Evolutionary conservation across 768 basidiomycete species (phyloP).

Genomic region (Mycena rosella): DNA sequence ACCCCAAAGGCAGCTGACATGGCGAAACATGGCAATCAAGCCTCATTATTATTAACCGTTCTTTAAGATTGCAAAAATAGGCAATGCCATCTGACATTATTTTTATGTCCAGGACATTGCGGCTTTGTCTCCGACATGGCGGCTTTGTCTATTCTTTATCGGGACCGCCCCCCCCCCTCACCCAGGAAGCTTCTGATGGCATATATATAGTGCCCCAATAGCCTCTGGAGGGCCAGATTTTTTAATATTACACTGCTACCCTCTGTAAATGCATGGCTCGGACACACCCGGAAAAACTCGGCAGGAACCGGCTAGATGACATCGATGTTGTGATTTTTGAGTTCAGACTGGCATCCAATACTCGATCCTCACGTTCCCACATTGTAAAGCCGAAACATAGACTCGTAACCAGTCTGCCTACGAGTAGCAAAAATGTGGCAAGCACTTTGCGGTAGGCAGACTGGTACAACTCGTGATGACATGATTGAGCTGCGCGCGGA

Average conservation of each 20-base stretch:
- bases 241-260: neutral
- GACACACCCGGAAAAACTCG: too few relatives aligned
- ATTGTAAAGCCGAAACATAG: neutral
- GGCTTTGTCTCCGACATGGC: constrained; percentile 6
- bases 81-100: constrained; percentile 17
- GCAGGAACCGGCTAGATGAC: constrained; percentile 5
- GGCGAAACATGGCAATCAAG: constrained; percentile 18
- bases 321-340: constrained; percentile 16
- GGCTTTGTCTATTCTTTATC: constrained; percentile 17
- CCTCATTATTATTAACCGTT: neutral
- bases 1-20: constrained; percentile 21
- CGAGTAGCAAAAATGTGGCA: too few relatives aligned
- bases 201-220: neutral
- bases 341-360: constrained; percentile 8
- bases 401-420: too few relatives aligned
- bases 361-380: constrained; percentile 12
- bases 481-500: too few relatives aligned
- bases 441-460: too few relatives aligned
- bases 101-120: constrained; percentile 12
- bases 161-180: constrained; percentile 6
- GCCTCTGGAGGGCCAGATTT: constrained; percentile 5
- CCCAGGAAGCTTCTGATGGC: constrained; percentile 19
- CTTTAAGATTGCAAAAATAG: constrained; percentile 14
- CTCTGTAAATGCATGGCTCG: constrained; percentile 1
- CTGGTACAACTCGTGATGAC: too few relatives aligned